Percentiles rank a stretch among this genome's conserved stretches.
Evolutionary conservation across 2,329 filamentous ascomycete species (phyloP).

Genomic region (Aspergillus vadensis): DNA sequence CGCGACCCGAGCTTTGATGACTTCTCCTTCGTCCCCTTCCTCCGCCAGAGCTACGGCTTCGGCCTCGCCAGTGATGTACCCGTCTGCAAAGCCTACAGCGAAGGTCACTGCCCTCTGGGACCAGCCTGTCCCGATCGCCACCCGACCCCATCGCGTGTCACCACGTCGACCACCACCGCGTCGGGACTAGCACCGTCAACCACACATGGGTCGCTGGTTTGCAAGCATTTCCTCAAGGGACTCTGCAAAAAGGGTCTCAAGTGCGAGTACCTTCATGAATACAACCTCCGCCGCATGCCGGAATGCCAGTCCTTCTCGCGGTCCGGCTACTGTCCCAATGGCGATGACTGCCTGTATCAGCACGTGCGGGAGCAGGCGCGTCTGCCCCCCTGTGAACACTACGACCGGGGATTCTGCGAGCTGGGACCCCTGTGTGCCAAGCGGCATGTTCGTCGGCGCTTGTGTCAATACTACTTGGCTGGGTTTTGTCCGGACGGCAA

Average conservation of each 20-base stretch:
- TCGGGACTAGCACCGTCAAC: constrained; percentile 44
- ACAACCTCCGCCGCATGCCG: constrained; percentile 96
- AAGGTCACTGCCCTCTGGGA: constrained; percentile 84
- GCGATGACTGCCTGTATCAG: constrained; percentile 92
- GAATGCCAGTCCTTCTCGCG: constrained; percentile 96
- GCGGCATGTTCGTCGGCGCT: constrained; percentile 77
- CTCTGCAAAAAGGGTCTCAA: constrained; percentile 96
- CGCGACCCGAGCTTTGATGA: constrained; percentile 55
- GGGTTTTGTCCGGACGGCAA: constrained; percentile 90
- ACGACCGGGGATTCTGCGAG: constrained; percentile 92
- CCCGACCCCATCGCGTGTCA: constrained; percentile 51
- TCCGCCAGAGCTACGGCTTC: constrained; percentile 80
- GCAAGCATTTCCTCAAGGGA: constrained; percentile 97
- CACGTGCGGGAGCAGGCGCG: constrained; percentile 83
- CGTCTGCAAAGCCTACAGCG: constrained; percentile 80
- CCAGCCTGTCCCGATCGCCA: constrained; percentile 85
- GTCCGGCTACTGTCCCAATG: constrained; percentile 93
- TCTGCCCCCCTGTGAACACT: constrained; percentile 81
- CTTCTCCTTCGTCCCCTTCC: constrained; percentile 85
- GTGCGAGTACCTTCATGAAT: constrained; percentile 98
- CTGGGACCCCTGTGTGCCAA: constrained; percentile 84
- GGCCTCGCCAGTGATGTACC: constrained; percentile 77
- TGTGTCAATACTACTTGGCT: constrained; percentile 85
- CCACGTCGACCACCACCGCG: constrained; percentile 47
- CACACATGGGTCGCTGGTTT: constrained; percentile 68